Percentiles rank a stretch among this genome's conserved stretches.
Evolutionary conservation across 495 filamentous ascomycete species (phyloP).

Genomic region (Penicillium goetzii): DNA sequence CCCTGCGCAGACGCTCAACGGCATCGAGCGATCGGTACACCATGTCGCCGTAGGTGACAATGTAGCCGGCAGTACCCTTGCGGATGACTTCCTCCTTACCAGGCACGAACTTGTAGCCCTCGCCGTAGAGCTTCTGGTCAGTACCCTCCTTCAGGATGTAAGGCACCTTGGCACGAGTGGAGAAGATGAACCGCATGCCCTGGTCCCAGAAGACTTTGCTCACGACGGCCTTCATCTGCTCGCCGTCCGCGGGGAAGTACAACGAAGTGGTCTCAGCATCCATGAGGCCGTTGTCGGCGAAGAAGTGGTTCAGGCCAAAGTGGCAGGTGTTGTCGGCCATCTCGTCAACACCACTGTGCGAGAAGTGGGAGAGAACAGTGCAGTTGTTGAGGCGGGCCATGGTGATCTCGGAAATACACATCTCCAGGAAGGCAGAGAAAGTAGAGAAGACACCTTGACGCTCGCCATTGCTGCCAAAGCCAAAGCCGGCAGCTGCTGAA

Average conservation of each 20-base stretch:
- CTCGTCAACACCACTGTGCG: conserved; percentile 47
- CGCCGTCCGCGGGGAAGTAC: conserved; percentile 49
- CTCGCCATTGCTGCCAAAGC: conserved; percentile 43
- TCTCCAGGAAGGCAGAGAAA: conserved; percentile 48
- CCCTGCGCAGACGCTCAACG: conserved; percentile 39
- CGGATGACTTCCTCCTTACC: conserved; percentile 47
- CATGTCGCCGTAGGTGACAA: conserved; percentile 48
- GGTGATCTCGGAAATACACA: conserved; percentile 48
- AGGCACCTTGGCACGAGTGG: conserved; percentile 45
- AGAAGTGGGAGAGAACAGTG: conserved; percentile 46
- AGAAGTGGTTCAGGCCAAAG: conserved; percentile 49
- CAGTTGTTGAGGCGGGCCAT: conserved; percentile 48
- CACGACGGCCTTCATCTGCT: conserved; percentile 50
- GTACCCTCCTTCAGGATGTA: conserved; percentile 46
- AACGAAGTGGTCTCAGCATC: conserved; percentile 35
- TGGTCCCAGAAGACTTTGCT: conserved; percentile 42
- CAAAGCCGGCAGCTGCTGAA: conserved; percentile 45
- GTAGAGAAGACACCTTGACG: conserved; percentile 49
- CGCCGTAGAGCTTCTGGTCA: conserved; percentile 42
- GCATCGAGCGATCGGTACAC: conserved; percentile 47
- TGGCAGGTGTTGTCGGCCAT: conserved; percentile 51
- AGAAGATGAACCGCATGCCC: conserved; percentile 47
- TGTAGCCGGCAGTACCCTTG: conserved; percentile 40
- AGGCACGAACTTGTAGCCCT: conserved; percentile 42
- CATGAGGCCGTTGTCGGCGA: conserved; percentile 47